Base-by-base conservation (phyloP, 176 grass and related monocot genomes). In the Tillandsia fasciculata region DNA sequence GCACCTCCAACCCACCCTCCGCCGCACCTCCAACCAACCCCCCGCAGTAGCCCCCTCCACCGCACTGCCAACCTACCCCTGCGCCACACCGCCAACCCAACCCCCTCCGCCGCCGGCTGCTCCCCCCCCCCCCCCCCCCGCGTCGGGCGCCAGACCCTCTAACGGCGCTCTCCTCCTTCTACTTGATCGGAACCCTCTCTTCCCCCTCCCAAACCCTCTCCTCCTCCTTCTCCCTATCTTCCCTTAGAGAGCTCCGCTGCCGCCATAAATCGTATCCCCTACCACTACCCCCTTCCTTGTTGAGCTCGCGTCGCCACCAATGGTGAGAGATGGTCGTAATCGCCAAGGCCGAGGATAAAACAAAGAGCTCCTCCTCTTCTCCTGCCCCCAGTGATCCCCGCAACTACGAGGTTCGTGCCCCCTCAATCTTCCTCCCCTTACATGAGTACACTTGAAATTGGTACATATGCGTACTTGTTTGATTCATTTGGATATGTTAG, bases 271-370 rank as follows among this genome's bases (percentile, higher is more conserved):
- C 78, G 29, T 20, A 50, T 66, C 51, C 50, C 66, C 67, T 17
- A 12, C 72, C 67, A 42, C 73, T 66, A 1, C 66, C 67, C 48
- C 57, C 29, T 29, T 17, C 12, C 64, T 65, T 63, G 10, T 33
- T 54, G 27, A 13, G 23, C 52, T 64, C 71, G 17, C 49, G 12
- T 49, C 63, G 14, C 0, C 54, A 69, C 48, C 65, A 66, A 76
- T 76, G 83, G 83, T 52, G 72, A n/a, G 29, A 74, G 12, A 24
- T 64, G 20, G 59, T 67, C 23, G 64, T 79, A 14, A 58, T 80
- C 15, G 51, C 68, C 20, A 59, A 72, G 51, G 83, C 65, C 23
- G 77, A 85, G 74, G 83, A 76, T 52, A 85, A 85, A 73, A 50
- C 52, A 47, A 80, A 80, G 77, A 66, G 57, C 53, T 66, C 77